Conservation (phyloP, 1,139 yeast species). For the Taphrina communis region DNA sequence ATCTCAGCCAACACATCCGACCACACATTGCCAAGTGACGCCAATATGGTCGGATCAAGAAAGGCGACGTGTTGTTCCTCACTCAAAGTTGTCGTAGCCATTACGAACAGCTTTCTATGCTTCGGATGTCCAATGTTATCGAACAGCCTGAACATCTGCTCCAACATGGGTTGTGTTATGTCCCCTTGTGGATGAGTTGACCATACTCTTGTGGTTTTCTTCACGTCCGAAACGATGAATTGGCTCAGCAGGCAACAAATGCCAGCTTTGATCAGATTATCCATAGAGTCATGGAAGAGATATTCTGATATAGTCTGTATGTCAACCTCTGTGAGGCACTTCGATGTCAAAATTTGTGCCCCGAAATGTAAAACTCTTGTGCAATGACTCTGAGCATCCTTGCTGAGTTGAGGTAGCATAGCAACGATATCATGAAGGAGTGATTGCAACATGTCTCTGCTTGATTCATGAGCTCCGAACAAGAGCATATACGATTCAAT, state of each 20-base stretch:
- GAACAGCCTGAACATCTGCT: conserved; percentile 47
- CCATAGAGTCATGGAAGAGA: not conserved
- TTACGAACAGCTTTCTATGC: conserved; percentile 64
- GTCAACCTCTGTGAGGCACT: not conserved
- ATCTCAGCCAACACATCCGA: conserved; percentile 43
- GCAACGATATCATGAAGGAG: conserved; percentile 45
- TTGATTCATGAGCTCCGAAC: conserved; percentile 49
- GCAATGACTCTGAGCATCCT: conserved; percentile 42
- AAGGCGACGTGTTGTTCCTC: conserved; percentile 33
- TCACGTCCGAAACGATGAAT: conserved; percentile 9
- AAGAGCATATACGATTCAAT: conserved; percentile 73
- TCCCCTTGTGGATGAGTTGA: conserved; percentile 5
- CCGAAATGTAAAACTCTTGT: conserved; percentile 24
- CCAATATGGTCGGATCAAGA: conserved; percentile 18
- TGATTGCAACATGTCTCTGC: conserved; percentile 42
- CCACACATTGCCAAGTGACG: conserved; percentile 42
- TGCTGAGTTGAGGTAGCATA: conserved; percentile 44
- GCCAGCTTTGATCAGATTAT: conserved; percentile 3
- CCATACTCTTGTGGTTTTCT: not conserved
- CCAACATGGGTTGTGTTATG: conserved; percentile 7
- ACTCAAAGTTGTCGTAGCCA: conserved; percentile 64
- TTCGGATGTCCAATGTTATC: conserved; percentile 70
- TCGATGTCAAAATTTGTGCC: conserved; percentile 1
- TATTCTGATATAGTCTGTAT: not conserved
- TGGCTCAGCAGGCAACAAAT: conserved; percentile 18